Conservation (phyloP, 2,329 filamentous ascomycete genomes). For the Didymella lethalis region DNA sequence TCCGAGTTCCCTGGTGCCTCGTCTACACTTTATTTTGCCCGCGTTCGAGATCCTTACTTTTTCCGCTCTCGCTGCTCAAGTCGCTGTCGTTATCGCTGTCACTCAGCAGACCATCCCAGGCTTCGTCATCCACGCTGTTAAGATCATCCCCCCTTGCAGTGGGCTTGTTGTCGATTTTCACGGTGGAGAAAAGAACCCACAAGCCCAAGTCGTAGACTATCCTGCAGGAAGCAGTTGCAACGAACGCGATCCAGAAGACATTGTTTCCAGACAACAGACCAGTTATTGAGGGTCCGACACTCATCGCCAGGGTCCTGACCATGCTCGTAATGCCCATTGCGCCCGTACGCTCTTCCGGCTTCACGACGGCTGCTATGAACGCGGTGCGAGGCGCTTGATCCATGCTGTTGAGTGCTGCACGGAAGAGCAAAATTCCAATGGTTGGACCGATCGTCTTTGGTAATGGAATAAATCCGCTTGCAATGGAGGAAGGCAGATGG, state of each 20-base stretch:
- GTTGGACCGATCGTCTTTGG: conserved; percentile 62
- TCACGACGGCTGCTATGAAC: conserved; percentile 72
- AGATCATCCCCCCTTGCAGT: conserved; percentile 27
- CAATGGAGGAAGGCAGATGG: conserved; percentile 67
- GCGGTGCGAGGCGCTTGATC: conserved; percentile 72
- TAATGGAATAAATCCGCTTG: conserved; percentile 63
- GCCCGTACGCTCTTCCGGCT: conserved; percentile 70
- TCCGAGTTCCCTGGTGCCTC: background rate
- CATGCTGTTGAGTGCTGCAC: conserved; percentile 72
- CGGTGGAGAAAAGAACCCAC: conserved; percentile 50
- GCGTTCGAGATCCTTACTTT: conserved; percentile 37
- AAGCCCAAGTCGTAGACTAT: conserved; percentile 50
- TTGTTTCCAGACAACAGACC: conserved; percentile 46
- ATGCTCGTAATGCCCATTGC: conserved; percentile 74
- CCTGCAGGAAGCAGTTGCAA: conserved; percentile 47
- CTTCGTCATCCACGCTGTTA: conserved; percentile 38
- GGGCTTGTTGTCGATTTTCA: conserved; percentile 38
- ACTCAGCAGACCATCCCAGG: conserved; percentile 43
- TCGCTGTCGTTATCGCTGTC: conserved; percentile 40
- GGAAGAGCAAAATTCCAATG: conserved; percentile 64
- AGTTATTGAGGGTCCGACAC: conserved; percentile 51
- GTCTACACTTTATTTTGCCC: conserved; percentile 5
- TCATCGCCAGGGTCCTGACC: conserved; percentile 67
- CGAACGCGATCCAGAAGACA: conserved; percentile 51
- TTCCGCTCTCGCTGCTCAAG: conserved; percentile 27